Evolutionary conservation across 2,329 filamentous ascomycete genomes (phyloP), one percentile per base, ranked within the genome.

Genomic region (Arthroderma uncinatum): DNA sequence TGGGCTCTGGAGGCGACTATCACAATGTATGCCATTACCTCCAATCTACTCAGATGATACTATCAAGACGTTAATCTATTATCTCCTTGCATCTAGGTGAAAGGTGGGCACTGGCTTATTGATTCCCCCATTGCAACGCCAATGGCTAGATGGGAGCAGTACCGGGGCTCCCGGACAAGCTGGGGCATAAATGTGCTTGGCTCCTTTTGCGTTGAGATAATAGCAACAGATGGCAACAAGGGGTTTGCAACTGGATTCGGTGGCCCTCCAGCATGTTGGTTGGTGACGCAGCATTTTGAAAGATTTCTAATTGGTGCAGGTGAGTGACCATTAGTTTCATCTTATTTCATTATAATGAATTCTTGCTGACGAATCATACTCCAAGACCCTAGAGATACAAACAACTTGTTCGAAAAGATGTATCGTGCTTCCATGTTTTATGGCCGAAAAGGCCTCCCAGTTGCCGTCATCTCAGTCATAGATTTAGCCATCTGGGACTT

Each of bases 351-450:
- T 30, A 30, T 30, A 44, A 16, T 9, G 7, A 30, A 21, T 37
- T 21, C 30, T 12, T 36, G n/a, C n/a, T 21, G 14, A 28, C 53
- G 19, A 55, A n/a, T 19, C 3, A 16, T 28, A 1, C 10, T 23
- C 3, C 16, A 61, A 82, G 91, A 96, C 70, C 90, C 90, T 9
- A 81, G 91, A 64, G 89, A 96, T 68, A 94, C 89, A 55, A 95
- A 95, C 73, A 81, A 91, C 61, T 78, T 96, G 30, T 96, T 94
- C 69, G 91, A 96, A 76, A 89, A 94, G 71, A 95, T 96, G 91
- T 96, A 95, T 77, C 84, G 90, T 59, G 87, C 81, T 1, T 94
- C 89, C 64, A 94, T 95, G 88, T 96, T 95, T 78, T 96, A 96
- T 68, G 91, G 91, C 60, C 85, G 91, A 63, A 96, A 96, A 73